Percentiles rank a stretch among this genome's conserved stretches.
Conservation (phyloP, 2,329 filamentous ascomycete genomes). For the Microdochium bolleyi region DNA sequence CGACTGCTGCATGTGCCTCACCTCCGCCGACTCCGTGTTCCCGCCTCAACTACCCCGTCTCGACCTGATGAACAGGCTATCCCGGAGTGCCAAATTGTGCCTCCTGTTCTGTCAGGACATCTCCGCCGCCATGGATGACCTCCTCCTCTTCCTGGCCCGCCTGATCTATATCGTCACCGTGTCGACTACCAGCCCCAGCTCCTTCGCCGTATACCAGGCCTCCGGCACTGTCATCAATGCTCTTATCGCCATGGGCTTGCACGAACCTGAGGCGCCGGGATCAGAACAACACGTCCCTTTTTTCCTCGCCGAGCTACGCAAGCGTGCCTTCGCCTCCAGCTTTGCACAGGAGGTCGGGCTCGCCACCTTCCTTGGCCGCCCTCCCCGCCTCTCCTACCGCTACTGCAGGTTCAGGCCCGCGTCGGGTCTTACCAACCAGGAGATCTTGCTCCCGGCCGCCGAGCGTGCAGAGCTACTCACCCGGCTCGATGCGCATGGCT, state of each 20-base stretch:
- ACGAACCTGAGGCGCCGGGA: background rate
- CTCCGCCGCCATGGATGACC: background rate
- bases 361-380: background rate
- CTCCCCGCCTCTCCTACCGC: background rate
- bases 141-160: background rate
- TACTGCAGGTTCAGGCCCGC: background rate
- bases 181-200: background rate
- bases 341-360: background rate
- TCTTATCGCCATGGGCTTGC: background rate
- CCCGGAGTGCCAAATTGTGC: background rate
- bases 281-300: background rate
- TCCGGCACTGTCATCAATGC: background rate
- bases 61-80: background rate
- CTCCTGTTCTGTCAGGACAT: background rate
- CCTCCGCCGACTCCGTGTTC: conserved; percentile 16
- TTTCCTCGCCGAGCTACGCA: background rate
- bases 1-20: conserved; percentile 14
- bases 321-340: background rate
- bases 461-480: background rate
- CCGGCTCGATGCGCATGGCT: background rate
- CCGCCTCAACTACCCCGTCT: conserved; percentile 1
- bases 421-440: background rate
- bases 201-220: background rate
- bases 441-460: background rate
- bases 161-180: background rate